Base-by-base conservation (phyloP, 257 asterid species). In the Forsythia suspensa region DNA sequence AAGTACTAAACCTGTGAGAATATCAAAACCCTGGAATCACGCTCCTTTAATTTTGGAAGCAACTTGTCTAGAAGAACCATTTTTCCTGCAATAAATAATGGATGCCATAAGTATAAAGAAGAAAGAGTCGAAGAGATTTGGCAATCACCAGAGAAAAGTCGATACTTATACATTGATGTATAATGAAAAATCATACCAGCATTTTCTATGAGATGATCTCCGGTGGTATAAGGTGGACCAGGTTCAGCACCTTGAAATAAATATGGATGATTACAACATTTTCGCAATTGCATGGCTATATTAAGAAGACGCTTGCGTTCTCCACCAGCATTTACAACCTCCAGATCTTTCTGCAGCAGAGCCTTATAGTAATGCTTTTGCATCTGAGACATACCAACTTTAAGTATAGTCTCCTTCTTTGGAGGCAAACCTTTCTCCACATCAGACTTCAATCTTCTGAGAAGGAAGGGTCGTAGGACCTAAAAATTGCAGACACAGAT, bases 301-400 rank as follows among this genome's bases (percentile, higher is more conserved):
- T 96, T 96, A 59, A 96, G 97, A 83, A 96, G 97, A 76, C 99
- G 97, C 82, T 94, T 96, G 79, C 98, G 97, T 88, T 96, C 99
- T 75, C 99, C 99, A 74, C 99, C 99, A 88, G 99, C 97, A 91
- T 96, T 96, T 77, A 96, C 94, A 89, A 96, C 99, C 80, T 96
- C 99, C 37, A 96, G 93, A 92, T 96, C 99, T 86, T 96, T 96
- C 90, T 96, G 99, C 84, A 96, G 87, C 88, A 96, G 85, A 80
- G 99, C 97, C 84, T 77, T 89, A 40, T 96, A 96, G 78, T 89
- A 94, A 52, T 96, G 92, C 89, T 96, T 96, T 85, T 96, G 99
- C 98, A 96, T 89, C 89, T 96, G 99, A 78, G 99, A 96, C 99
- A 96, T 96, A 40, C 99, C 99, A 77, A 96, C 98, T 90, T 96